These are phyloP conservation scores for Coemansia sp. DNA, from an alignment of 192 early-diverging fungal species.

Conservation along the genomic window DNA sequence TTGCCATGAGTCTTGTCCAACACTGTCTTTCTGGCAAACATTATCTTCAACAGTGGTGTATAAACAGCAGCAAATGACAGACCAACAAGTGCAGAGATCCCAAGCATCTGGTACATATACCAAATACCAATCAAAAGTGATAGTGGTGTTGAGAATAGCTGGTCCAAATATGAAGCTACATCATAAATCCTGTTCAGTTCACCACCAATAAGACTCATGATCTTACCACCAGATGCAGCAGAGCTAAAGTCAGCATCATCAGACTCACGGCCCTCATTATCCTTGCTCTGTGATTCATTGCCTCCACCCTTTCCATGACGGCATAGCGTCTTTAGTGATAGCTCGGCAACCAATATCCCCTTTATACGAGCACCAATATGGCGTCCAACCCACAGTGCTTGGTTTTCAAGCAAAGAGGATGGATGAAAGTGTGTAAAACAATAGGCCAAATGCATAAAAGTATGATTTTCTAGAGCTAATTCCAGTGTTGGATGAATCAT, in stretches of 20 bases:
- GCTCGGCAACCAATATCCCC: constrained; percentile 60
- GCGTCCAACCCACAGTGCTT: constrained; percentile 64
- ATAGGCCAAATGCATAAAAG: constrained; percentile 59
- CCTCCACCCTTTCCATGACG: constrained; percentile 58
- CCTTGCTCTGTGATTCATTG: constrained; percentile 27
- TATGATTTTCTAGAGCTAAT: constrained; percentile 33
- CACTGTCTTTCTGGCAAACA: constrained; percentile 53
- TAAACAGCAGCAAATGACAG: constrained; percentile 63
- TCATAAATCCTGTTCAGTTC: constrained; percentile 67
- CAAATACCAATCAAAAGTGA: constrained; percentile 65
- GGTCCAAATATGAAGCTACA: constrained; percentile 58
- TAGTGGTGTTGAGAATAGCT: constrained; percentile 62
- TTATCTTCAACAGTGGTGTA: constrained; percentile 56
- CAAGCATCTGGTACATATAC: constrained; percentile 74
- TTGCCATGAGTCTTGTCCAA: constrained; percentile 60
- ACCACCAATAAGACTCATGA: constrained; percentile 70
- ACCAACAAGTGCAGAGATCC: constrained; percentile 77
- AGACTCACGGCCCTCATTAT: constrained; percentile 18
- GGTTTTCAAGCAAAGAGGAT: constrained; percentile 55
- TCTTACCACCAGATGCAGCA: constrained; percentile 59
- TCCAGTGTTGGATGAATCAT: constrained; percentile 23
- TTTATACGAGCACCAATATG: constrained; percentile 61
- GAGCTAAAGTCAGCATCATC: constrained; percentile 28
- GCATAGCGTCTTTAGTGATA: constrained; percentile 62
- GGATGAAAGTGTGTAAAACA: constrained; percentile 34